Evolutionary conservation across 148 eudicot genomes (phyloP).

Genomic region (Gaultheria prostrata): DNA sequence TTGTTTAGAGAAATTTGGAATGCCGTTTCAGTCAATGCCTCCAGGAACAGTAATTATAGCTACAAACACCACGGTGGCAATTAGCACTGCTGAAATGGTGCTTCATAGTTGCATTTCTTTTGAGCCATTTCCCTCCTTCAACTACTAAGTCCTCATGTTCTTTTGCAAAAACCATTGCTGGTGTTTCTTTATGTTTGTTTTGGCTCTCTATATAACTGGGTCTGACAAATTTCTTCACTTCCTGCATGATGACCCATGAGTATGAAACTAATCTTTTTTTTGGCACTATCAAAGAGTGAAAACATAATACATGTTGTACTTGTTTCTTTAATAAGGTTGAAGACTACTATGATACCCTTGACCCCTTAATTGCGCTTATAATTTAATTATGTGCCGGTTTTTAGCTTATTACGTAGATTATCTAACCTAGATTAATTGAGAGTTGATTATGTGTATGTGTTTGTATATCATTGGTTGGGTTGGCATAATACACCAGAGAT

Average conservation of each 20-base stretch:
- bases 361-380: no score
- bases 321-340: no score
- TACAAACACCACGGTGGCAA: not conserved
- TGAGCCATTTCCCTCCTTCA: not conserved
- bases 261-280: not conserved
- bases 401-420: no score
- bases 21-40: not conserved
- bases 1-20: not conserved
- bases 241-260: not conserved
- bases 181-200: not conserved
- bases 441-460: no score
- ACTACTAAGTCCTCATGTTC: not conserved
- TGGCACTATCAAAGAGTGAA: not conserved
- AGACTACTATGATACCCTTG: no score
- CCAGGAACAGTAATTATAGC: not conserved
- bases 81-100: not conserved
- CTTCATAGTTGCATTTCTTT: conserved; percentile 7
- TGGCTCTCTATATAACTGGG: not conserved
- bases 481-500: no score
- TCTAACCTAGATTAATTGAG: no score
- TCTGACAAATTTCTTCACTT: not conserved
- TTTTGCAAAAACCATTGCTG: not conserved
- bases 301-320: not conserved
- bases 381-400: no score
- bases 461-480: no score